These are phyloP conservation scores for Aureobasidium sp. DNA, from an alignment of 2,329 filamentous ascomycete genomes.

Conservation along the genomic window DNA sequence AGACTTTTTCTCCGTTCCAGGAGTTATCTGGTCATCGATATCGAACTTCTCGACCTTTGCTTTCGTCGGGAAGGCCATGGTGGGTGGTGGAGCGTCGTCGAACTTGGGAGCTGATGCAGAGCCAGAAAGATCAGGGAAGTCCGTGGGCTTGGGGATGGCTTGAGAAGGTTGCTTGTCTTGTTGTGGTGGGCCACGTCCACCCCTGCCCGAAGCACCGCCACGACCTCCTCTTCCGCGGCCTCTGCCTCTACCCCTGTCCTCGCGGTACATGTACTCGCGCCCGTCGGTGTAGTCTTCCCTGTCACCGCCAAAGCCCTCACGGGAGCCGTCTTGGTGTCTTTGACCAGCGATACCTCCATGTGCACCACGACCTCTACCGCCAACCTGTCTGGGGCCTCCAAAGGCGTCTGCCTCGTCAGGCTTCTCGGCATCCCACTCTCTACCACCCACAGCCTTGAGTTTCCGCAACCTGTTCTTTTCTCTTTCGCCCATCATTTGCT, in stretches of 20 bases:
- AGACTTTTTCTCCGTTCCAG: conserved; percentile 13
- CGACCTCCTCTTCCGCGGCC: conserved; percentile 23
- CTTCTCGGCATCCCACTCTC: conserved; percentile 57
- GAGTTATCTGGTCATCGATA: neutral
- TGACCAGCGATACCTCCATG: conserved; percentile 40
- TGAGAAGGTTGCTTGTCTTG: conserved; percentile 14
- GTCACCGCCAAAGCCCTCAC: conserved; percentile 22
- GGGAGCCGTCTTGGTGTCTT: neutral
- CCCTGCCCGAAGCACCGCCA: conserved; percentile 25
- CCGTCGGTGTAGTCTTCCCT: conserved; percentile 26
- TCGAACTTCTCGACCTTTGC: conserved; percentile 3
- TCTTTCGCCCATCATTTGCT: conserved; percentile 53
- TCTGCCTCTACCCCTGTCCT: conserved; percentile 19
- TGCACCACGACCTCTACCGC: conserved; percentile 40
- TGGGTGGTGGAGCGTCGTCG: neutral
- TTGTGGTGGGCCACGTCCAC: conserved; percentile 10
- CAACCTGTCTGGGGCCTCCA: conserved; percentile 32
- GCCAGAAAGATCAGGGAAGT: conserved; percentile 36
- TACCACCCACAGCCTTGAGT: conserved; percentile 46
- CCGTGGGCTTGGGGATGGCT: conserved; percentile 30
- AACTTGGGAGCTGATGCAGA: conserved; percentile 30
- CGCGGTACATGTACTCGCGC: conserved; percentile 26
- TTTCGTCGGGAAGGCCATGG: conserved; percentile 11
- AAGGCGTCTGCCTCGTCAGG: conserved; percentile 29
- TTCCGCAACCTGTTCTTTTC: conserved; percentile 53